Percentiles rank a stretch among this genome's conserved stretches.
phyloP scores from a whole-genome alignment of 108 stramenopile genomes.

The Discostella pseudostelligera region DNA sequence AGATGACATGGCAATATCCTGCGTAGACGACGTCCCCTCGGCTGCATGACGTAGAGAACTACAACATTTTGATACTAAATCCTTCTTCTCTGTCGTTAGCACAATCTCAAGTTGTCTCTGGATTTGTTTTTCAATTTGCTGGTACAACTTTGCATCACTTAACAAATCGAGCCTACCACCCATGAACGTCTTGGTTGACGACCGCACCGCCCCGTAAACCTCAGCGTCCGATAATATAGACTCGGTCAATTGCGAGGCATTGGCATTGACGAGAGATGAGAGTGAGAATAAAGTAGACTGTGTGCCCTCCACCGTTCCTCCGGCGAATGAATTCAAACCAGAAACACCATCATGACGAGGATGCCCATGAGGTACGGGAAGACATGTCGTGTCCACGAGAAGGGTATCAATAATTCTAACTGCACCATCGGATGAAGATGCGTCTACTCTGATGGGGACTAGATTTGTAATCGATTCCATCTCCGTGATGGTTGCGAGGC shows the following conservation, averaged over 20 bases:
- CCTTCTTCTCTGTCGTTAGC: slow-evolving; percentile 21
- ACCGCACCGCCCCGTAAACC: slow-evolving; percentile 65
- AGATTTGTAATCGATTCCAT: slow-evolving; percentile 40
- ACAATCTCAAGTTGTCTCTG: slow-evolving; percentile 49
- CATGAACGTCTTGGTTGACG: slow-evolving; percentile 63
- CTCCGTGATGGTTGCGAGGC: too few relatives aligned
- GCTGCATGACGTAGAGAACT: slow-evolving; percentile 4
- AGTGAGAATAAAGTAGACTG: slow-evolving; percentile 13
- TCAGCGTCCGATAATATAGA: slow-evolving; percentile 68
- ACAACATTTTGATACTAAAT: slow-evolving; percentile 10
- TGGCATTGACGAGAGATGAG: slow-evolving; percentile 47
- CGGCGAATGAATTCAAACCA: background rate
- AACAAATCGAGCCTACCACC: slow-evolving; percentile 68
- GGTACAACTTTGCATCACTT: slow-evolving; percentile 38
- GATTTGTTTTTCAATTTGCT: slow-evolving; percentile 54
- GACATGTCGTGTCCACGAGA: slow-evolving; percentile 65
- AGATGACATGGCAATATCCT: background rate
- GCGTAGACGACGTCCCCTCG: background rate
- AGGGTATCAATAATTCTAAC: slow-evolving; percentile 66
- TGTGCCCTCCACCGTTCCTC: background rate
- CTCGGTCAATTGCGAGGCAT: slow-evolving; percentile 58
- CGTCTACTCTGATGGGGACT: slow-evolving; percentile 44
- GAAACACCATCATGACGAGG: slow-evolving; percentile 30
- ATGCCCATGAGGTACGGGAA: slow-evolving; percentile 48
- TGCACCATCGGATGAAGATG: slow-evolving; percentile 31